Evolutionary conservation across 2,329 filamentous ascomycete genomes (phyloP), one percentile per base, ranked within the genome.

Genomic region (Berkeleyomyces basicola): DNA sequence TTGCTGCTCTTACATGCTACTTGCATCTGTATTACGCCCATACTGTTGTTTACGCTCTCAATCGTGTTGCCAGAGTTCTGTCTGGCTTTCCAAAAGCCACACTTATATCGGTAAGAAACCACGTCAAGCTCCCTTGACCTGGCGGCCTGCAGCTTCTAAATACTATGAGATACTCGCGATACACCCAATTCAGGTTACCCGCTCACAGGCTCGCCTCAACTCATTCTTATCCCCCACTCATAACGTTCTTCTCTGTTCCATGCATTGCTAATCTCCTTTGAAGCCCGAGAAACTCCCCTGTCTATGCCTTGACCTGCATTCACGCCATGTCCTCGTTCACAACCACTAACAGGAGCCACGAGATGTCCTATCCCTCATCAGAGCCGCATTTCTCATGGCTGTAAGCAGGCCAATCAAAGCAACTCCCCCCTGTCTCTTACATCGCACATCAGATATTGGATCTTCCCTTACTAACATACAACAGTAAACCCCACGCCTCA

Each of bases 401-500:
- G 66, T 67, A 62, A 66, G 66, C 64, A 58, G 23, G 23, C 23
- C 23, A 23, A 23, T 23, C 23, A 23, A 23, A 23, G 23, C 23
- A 23, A 23, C 23, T 23, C 23, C 23, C 23, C 23, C 23, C 23
- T 23, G 23, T 23, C n/a, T 51, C 11, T 51, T 7, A n/a, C 23
- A 23, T 23, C 23, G 2, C 23, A 23, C 23, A 23, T 23, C 23
- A 23, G 23, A 23, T 23, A 23, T 23, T 23, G 23, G 23, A 23
- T 23, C 23, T 23, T 23, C 23, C 23, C 23, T 23, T 47, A n/a
- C 61, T 49, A 61, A 58, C 36, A 70, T 49, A 36, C 3, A 11
- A 2, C 64, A 81, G 80, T 1, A 72, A 81, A 57, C 78, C 80
- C 1, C 81, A 83, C 66, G 76, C 79, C 0, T 74, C 76, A 7